Conservation (phyloP, 164 flowering plant genomes). For the Nelumbo lutea region DNA sequence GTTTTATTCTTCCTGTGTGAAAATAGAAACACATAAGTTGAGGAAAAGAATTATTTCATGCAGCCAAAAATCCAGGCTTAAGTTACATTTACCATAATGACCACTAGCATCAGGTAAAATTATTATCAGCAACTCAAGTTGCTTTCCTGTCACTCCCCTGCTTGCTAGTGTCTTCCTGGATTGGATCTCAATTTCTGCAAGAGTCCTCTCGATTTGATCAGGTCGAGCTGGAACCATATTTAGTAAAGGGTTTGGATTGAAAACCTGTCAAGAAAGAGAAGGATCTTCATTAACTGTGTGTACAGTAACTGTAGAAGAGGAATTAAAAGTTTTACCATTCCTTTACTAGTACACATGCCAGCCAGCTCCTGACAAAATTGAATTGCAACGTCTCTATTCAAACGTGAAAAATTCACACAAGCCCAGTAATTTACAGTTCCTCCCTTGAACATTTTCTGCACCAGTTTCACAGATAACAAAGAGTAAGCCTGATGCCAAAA, state of each 20-base stretch:
- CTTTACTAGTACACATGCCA: conserved; percentile 59
- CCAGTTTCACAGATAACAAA: background rate
- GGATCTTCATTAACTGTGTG: background rate
- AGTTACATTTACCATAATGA: conserved; percentile 48
- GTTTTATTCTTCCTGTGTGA: conserved; percentile 23
- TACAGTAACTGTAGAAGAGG: background rate
- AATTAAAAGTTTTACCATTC: conserved; percentile 52
- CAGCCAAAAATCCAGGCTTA: background rate
- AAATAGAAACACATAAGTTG: background rate
- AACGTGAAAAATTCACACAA: conserved; percentile 42
- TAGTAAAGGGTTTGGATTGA: conserved; percentile 41
- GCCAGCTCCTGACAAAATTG: conserved; percentile 41
- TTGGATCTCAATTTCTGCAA: conserved; percentile 29
- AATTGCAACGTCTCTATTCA: conserved; percentile 5
- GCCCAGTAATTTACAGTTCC: conserved; percentile 53
- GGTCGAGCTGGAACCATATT: conserved; percentile 27
- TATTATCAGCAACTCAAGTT: conserved; percentile 59
- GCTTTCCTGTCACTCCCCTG: conserved; percentile 1
- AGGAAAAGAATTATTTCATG: background rate
- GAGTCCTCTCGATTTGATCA: conserved; percentile 39
- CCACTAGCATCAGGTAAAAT: conserved; percentile 72
- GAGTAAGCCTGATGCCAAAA: too few relatives aligned
- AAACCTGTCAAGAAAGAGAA: conserved; percentile 20
- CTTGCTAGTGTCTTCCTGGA: conserved; percentile 4
- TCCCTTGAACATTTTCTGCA: conserved; percentile 82